Conservation (phyloP, 805 yeast genomes). For the Cyberlindnera mycetangii region DNA sequence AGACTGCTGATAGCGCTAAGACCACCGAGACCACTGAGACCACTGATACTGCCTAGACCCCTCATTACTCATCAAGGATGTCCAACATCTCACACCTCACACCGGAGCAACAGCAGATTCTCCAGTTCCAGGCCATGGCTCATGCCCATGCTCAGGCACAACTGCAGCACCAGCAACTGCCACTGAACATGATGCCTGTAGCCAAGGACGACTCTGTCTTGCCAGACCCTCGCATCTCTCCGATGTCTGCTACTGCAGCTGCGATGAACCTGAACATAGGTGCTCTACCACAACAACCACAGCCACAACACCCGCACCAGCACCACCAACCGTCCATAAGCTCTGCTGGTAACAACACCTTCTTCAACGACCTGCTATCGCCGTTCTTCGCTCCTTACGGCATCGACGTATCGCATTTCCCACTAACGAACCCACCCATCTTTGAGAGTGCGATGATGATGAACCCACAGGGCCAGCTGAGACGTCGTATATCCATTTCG, state of each 20-base stretch:
- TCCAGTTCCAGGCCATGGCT: constrained; percentile 10
- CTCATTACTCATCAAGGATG: constrained; percentile 3
- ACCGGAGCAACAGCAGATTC: constrained; percentile 12
- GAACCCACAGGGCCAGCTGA: constrained; percentile 32
- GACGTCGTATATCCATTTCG: constrained; percentile 75
- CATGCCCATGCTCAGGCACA: constrained; percentile 11
- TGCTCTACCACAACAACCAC: background rate
- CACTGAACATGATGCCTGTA: background rate
- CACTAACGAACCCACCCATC: constrained; percentile 44
- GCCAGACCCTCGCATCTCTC: background rate
- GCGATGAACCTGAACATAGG: background rate
- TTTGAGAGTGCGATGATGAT: constrained; percentile 41
- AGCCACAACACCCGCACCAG: background rate
- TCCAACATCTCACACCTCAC: constrained; percentile 6
- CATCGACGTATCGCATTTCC: constrained; percentile 41
- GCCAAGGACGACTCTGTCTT: constrained; percentile 1
- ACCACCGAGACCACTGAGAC: no score
- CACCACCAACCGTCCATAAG: constrained; percentile 1
- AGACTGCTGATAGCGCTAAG: no score
- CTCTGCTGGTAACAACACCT: constrained; percentile 12
- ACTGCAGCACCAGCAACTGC: constrained; percentile 4
- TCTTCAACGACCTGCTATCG: constrained; percentile 35
- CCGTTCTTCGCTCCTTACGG: constrained; percentile 43
- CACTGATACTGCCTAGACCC: no score
- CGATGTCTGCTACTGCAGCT: background rate